Evolutionary conservation across 75 land plant species (phyloP), one percentile per base, ranked within the genome.

Genomic region (Pseudotsuga menziesii): DNA sequence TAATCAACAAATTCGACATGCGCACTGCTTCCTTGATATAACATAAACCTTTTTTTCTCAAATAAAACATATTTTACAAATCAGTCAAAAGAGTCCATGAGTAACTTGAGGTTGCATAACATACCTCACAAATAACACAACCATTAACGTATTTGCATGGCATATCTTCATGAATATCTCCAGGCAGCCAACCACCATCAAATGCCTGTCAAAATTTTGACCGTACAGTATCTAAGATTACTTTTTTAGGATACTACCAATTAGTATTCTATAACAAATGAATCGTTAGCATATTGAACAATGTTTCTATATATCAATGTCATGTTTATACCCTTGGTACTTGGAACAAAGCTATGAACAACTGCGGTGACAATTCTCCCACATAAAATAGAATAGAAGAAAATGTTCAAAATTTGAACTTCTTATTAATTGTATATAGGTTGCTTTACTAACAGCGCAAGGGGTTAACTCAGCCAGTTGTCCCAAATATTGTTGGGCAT

Each of bases 61-160:
- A 23, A 20, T 6, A 60, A 60, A 60, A 60, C 61, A 59, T n/a
- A 60, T 60, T 22, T 20, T 20, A 19, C 5, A 60, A 60, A 23
- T 20, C 7, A 60, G 1, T 22, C 22, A 60, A 60, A 60, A 48
- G 27, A 15, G 75, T 73, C 57, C 17, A 55, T 3, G 25, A 4
- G 1, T 69, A 55, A 23, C 29, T 56, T 25, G 22, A 73, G 15
- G 7, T 23, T 73, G 35, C n/a, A 12, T 17, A 48, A 80, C 89
- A 78, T 60, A 96, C 98, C 97, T 96, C 98, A 85, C 98, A 96
- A 14, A 87, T 59, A 77, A 93, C 72, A 55, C 83, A 85, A 26
- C 98, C 98, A 83, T 91, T 76, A 62, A 91, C 75, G 78, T 83
- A 96, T 58, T 89, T 90, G 90, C 94, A 90, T 11, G 97, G 94